Evolutionary conservation across 257 asterid species (phyloP).

Genomic region (Catharanthus roseus): DNA sequence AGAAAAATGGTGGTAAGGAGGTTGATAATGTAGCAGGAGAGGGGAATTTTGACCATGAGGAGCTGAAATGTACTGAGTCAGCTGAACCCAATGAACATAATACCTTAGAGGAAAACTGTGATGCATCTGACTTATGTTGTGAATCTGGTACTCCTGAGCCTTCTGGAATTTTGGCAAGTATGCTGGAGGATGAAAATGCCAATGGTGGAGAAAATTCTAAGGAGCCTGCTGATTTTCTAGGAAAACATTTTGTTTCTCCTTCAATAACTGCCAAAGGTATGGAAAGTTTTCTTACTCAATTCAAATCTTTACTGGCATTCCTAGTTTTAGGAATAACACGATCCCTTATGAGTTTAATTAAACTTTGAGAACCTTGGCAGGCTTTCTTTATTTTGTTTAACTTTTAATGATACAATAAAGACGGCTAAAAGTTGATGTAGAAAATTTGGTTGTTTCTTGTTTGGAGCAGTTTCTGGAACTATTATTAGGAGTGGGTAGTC

Average conservation of each 20-base stretch:
- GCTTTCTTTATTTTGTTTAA: neutral
- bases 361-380: neutral
- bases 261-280: no score
- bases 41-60: neutral
- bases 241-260: neutral
- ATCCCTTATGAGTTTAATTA: conserved; percentile 1
- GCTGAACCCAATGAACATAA: neutral
- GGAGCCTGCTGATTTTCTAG: neutral
- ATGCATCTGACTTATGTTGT: neutral
- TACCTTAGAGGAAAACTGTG: neutral
- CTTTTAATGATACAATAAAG: neutral
- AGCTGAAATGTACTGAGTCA: neutral
- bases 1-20: neutral
- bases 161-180: neutral
- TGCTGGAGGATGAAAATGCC: neutral
- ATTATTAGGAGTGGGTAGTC: neutral
- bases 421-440: neutral
- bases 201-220: neutral
- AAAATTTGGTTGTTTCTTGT: neutral
- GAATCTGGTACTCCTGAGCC: neutral
- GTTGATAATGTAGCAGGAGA: neutral
- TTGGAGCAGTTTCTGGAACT: neutral
- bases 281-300: neutral
- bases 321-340: neutral
- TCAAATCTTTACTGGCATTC: neutral